Base-by-base conservation (phyloP, 179 eudicot genomes). In the Kewa caespitosa region DNA sequence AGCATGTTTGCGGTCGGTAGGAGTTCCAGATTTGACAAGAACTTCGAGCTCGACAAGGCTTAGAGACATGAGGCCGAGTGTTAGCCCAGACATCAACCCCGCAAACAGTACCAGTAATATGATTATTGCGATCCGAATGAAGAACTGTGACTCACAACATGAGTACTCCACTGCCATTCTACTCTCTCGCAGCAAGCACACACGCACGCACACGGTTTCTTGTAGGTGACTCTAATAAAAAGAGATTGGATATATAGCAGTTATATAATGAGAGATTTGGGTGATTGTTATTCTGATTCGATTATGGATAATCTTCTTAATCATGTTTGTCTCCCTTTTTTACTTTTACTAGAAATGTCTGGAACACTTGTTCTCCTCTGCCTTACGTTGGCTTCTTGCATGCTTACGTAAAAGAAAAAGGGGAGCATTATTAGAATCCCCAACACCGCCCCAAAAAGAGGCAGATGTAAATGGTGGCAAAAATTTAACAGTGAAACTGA, bases 81-180 rank as follows among this genome's bases (percentile, higher is more conserved):
- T 90, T 39, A 90, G 87, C 20, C 91, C 93, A 67, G 90, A 86
- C 85, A 87, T 86, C 48, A 85, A 48, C 10, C 91, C 91, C 28
- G 89, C 87, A 54, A 85, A 85, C 76, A 86, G 22, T 3, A 86
- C 87, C 38, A 90, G 62, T 28, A 83, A 11, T 1, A 36, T 33
- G 30, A 81, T 38, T 30, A 71, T 34, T 38, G 31, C 79, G 13
- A 86, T 74, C 50, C 76, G 41, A 11, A 88, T 23, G 54, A 85
- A 85, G 81, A 88, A 88, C 59, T 86, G 67, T 2, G 85, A 33
- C 4, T 64, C 74, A 36, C 87, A 85, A 32, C 89, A 84, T 23
- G 66, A 36, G 69, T 69, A 81, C 75, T 84, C 76, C 38, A 76
- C 82, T 52, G 84, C 79, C 86, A 81, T 84, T 42, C 62, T 38